Conservation (phyloP, 2,329 filamentous ascomycete genomes). For the Leptographium flavum region DNA sequence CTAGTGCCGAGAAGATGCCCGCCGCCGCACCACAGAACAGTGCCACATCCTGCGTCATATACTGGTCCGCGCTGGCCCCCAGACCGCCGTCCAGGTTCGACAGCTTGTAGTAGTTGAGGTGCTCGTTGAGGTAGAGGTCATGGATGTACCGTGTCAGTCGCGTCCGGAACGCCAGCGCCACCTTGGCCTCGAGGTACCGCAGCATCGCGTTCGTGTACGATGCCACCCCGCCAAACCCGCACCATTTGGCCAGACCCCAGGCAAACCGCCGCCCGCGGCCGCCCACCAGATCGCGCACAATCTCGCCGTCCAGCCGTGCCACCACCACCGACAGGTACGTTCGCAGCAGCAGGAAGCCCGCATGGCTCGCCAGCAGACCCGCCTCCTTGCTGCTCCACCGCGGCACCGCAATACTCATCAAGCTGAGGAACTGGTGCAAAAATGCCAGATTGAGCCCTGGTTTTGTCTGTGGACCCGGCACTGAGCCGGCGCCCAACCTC, state of each 20-base stretch:
- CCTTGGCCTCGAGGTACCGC: constrained; percentile 94
- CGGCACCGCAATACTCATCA: constrained; percentile 96
- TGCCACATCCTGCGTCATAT: constrained; percentile 93
- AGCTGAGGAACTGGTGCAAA: constrained; percentile 86
- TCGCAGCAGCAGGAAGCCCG: constrained; percentile 74
- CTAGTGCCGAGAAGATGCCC: constrained; percentile 84
- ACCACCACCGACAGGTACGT: constrained; percentile 92
- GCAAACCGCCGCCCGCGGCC: constrained; percentile 82
- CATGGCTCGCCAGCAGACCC: constrained; percentile 75
- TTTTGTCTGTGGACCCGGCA: constrained; percentile 81
- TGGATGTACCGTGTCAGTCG: constrained; percentile 92
- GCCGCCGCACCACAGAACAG: constrained; percentile 89
- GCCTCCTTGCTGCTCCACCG: constrained; percentile 93
- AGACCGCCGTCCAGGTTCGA: constrained; percentile 86
- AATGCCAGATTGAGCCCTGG: constrained; percentile 92
- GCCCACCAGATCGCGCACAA: constrained; percentile 90
- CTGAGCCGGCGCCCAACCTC: constrained; percentile 55
- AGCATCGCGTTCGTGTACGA: constrained; percentile 99
- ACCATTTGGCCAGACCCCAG: constrained; percentile 72
- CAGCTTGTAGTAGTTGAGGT: constrained; percentile 92
- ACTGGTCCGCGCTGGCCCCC: constrained; percentile 85
- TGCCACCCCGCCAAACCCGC: constrained; percentile 79
- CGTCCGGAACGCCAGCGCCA: constrained; percentile 94
- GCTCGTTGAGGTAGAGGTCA: constrained; percentile 88
- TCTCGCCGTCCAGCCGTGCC: constrained; percentile 84